Evolutionary conservation across 2,329 filamentous ascomycete genomes (phyloP).

Genomic region (Albifimbria verrucaria): DNA sequence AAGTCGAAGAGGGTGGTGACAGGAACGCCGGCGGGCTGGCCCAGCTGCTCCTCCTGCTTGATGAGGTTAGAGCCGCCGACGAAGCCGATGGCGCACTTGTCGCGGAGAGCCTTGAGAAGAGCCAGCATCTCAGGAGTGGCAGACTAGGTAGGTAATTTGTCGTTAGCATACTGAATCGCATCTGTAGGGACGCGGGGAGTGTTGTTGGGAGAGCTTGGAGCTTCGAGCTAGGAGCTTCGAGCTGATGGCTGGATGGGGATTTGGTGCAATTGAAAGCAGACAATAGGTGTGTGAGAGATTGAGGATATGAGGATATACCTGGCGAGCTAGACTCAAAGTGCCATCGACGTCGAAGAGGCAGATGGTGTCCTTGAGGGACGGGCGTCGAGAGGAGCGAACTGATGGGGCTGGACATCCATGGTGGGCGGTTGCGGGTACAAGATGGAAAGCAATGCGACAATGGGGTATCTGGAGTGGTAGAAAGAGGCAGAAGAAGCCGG

Average conservation of each 20-base stretch:
- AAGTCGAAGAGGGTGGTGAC: conserved; percentile 93
- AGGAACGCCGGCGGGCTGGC: conserved; percentile 55
- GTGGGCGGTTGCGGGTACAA: conserved; percentile 12
- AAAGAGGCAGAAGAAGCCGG: background rate
- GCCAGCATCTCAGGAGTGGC: conserved; percentile 79
- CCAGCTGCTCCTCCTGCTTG: conserved; percentile 97
- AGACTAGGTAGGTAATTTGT: conserved; percentile 38
- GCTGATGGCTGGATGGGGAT: too few species aligned
- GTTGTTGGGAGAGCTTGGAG: too few species aligned
- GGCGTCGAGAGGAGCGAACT: conserved; percentile 72
- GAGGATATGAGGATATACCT: conserved; percentile 46
- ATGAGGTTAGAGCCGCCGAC: conserved; percentile 88
- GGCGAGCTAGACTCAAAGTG: conserved; percentile 80
- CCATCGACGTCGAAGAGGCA: conserved; percentile 95
- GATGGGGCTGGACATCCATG: conserved; percentile 39
- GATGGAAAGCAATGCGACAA: background rate
- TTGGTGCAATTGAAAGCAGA: too few species aligned
- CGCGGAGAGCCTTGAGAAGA: conserved; percentile 74
- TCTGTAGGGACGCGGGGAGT: too few species aligned
- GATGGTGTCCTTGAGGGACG: conserved; percentile 92
- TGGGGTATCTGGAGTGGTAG: background rate
- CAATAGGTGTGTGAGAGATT: too few species aligned
- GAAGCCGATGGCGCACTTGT: conserved; percentile 86
- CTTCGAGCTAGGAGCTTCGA: too few species aligned
- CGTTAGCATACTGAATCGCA: background rate